Base-by-base conservation (phyloP, 2,329 filamentous ascomycete species). In the Tetracladium maxilliforme region DNA sequence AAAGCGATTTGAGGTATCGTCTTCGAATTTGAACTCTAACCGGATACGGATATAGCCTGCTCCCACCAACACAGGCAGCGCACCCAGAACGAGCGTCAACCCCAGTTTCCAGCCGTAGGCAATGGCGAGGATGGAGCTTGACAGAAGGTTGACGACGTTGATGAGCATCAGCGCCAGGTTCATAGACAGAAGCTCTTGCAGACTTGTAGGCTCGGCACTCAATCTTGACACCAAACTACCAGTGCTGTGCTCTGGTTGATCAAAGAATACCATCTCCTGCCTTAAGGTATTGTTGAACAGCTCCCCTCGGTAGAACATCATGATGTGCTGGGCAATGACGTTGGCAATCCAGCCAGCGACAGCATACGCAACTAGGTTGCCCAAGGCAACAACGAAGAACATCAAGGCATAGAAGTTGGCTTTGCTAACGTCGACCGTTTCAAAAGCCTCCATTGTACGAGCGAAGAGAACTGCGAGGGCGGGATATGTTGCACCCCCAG, bases 231-330 rank as follows among this genome's bases (percentile, higher is more conserved):
- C 54, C 5, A 84, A 54, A 8, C 59, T 49, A 0, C 69, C 59
- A 0, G 77, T 70, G 2, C 61, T 72, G 14, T 74, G 62, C 5
- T 59, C 62, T 13, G 66, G 58, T 0, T 71, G 70, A 40, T 80
- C 68, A 38, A 82, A 76, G 76, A 75, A 83, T 30, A 75, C 61
- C 23, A 78, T 50, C 32, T 72, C 69, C 45, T 80, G 74, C 30
- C 69, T 56, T 25, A 79, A 62, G 2, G 81, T 48, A 0, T 73
- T 68, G 3, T 70, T 62, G 41, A 81, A 67, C 1, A 70, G 73
- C 2, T 75, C 46, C 3, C 75, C 61, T 26, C 74, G 60, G 7
- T 77, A 62, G 22, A 57, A 63, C 42, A 70, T 73, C 2, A 81
- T 53, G 2, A 78, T 49, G 33, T 72, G 67, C 41, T 82, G 74